Evolutionary conservation across 2,329 filamentous ascomycete species (phyloP).

Genomic region (Xylariales sp.): DNA sequence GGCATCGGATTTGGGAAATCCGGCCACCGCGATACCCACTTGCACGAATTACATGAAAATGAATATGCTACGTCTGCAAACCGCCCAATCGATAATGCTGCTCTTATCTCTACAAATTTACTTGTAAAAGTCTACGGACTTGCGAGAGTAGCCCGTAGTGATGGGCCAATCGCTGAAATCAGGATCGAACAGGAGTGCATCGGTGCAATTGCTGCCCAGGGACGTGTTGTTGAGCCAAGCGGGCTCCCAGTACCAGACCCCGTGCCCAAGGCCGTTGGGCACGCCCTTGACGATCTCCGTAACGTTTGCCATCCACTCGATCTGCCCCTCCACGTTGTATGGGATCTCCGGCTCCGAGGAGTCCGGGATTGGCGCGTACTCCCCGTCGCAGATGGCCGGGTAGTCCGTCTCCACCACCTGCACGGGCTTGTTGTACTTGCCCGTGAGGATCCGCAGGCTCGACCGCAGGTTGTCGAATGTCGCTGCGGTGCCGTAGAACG

Average conservation of each 20-base stretch:
- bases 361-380: conserved; percentile 3
- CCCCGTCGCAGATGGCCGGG: conserved; percentile 4
- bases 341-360: conserved; percentile 4
- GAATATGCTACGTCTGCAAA: too few species aligned
- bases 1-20: too few species aligned
- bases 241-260: conserved; percentile 5
- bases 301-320: conserved; percentile 6
- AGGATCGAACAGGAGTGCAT: conserved; percentile 2
- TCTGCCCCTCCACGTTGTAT: conserved; percentile 3
- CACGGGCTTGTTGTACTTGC: conserved; percentile 2
- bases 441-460: neutral
- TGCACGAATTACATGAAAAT: too few species aligned
- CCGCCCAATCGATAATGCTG: too few species aligned
- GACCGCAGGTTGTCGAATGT: conserved; percentile 2
- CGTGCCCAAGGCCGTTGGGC: conserved; percentile 1
- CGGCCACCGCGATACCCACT: too few species aligned
- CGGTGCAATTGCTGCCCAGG: conserved; percentile 4
- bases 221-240: conserved; percentile 4
- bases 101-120: neutral
- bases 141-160: conserved; percentile 3
- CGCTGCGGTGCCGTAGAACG: conserved; percentile 3
- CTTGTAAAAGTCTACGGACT: conserved; percentile 4
- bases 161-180: conserved; percentile 2
- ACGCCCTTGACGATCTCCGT: conserved; percentile 1
- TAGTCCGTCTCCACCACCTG: conserved; percentile 6